Conservation (phyloP, 768 basidiomycete genomes). For the Scleroderma citrinum region DNA sequence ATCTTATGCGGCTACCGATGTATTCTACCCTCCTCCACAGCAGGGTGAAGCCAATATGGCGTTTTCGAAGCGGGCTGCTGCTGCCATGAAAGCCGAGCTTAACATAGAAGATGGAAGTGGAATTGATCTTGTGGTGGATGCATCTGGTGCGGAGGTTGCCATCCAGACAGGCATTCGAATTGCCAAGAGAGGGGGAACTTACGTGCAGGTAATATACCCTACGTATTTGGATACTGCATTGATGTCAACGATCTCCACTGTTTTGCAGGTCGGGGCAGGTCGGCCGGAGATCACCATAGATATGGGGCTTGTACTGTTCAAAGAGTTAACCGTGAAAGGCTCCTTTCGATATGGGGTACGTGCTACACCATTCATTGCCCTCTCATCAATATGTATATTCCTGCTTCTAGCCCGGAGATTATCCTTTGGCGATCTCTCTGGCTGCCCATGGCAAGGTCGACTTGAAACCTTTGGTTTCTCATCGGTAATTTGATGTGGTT, state of each 20-base stretch:
- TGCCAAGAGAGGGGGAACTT: conserved; percentile 69
- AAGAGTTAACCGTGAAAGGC: conserved; percentile 79
- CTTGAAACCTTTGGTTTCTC: conserved; percentile 84
- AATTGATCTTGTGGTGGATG: conserved; percentile 87
- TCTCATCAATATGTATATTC: not conserved
- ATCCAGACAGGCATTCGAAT: conserved; percentile 81
- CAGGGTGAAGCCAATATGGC: conserved; percentile 61
- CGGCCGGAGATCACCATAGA: conserved; percentile 70
- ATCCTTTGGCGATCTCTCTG: conserved; percentile 78
- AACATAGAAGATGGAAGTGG: conserved; percentile 61
- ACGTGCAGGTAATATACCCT: conserved; percentile 47
- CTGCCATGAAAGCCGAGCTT: conserved; percentile 56
- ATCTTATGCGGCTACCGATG: conserved; percentile 75
- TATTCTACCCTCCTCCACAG: conserved; percentile 57
- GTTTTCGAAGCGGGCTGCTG: conserved; percentile 70
- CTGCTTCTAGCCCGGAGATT: conserved; percentile 64
- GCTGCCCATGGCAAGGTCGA: conserved; percentile 79
- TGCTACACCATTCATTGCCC: conserved; percentile 5
- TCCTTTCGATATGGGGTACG: conserved; percentile 88
- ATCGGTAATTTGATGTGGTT: conserved; percentile 46
- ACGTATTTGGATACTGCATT: conserved; percentile 4
- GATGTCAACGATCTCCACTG: not conserved
- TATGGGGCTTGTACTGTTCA: conserved; percentile 59
- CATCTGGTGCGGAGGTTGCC: conserved; percentile 88
- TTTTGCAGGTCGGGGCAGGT: conserved; percentile 78